Evolutionary conservation across 148 eudicot genomes (phyloP), one percentile per base, ranked within the genome.

Genomic region (Cornus kousa): DNA sequence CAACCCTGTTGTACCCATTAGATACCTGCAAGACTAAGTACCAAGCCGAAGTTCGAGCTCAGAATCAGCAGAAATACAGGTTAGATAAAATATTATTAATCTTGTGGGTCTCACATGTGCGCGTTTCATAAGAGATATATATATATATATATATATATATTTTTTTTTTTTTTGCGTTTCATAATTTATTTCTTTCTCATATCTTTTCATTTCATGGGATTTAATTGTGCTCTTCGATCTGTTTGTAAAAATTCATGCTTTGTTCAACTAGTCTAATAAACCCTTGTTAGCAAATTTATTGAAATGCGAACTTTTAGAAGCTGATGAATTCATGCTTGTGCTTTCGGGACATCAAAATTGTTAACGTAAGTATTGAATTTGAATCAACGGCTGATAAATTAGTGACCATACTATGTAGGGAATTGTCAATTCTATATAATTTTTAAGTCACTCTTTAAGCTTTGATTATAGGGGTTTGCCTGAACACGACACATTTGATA

Each of bases 21-120:
- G 99, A 95, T 37, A 95, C 99, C 59, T 95, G 99, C 84, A 95
- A 95, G 79, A 90, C 97, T 43, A 93, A 91, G 84, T 95, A 88
- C 79, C 99, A 95, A 81, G 99, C 99, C 67, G 97, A 95, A 80
- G 83, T 91, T 70, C 87, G 86, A 67, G 81, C 89, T 60, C 93
- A 82, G 7, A 83, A 82, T 80, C 93, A 79, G 31, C 88, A 73
- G 12, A 88, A 87, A 78, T 95, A 95, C 90, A 95, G 94, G 99
- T 95, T 20, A 43, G 48, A 43, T 43, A 43, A 0, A 0, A 43
- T 43, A 43, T 43, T 6, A 43, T 43, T 6, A 43, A 43, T 43
- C 48, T 43, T 43, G 10, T 43, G 48, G 48, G 48, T 43, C 9
- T 43, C 10, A 43, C 48, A 43, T 43, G 4, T 53, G 37, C 37